Conservation (phyloP, 2,329 filamentous ascomycete genomes). For the Aspergillus sclerotialis region DNA sequence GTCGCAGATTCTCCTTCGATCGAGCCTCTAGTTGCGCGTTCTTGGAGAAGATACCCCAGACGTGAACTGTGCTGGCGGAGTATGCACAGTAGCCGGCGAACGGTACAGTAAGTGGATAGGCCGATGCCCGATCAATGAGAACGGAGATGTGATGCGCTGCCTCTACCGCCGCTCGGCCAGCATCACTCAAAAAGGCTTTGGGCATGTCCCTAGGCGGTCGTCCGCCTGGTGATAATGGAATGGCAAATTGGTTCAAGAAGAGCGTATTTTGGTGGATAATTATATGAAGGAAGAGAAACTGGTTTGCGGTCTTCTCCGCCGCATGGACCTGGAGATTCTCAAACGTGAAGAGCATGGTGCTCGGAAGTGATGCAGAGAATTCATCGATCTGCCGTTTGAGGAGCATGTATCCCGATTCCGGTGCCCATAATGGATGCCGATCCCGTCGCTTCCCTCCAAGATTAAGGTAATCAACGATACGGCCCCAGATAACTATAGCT, state of each 20-base stretch:
- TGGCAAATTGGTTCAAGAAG: conserved; percentile 82
- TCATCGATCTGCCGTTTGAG: conserved; percentile 66
- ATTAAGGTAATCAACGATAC: conserved; percentile 82
- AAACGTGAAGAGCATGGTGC: conserved; percentile 62
- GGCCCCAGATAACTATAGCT: conserved; percentile 80
- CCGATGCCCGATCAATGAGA: conserved; percentile 71
- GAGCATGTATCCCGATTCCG: conserved; percentile 66
- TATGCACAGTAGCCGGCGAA: conserved; percentile 96
- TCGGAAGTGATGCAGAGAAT: conserved; percentile 63
- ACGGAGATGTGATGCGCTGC: conserved; percentile 83
- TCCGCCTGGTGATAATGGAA: conserved; percentile 60
- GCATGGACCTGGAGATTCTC: conserved; percentile 82
- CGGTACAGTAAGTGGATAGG: conserved; percentile 75
- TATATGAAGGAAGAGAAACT: conserved; percentile 89
- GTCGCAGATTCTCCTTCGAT: conserved; percentile 76
- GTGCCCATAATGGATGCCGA: conserved; percentile 69
- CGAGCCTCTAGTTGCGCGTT: conserved; percentile 66
- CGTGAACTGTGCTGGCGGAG: conserved; percentile 87
- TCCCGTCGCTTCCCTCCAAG: conserved; percentile 80
- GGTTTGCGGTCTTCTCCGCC: conserved; percentile 78
- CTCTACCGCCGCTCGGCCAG: conserved; percentile 67
- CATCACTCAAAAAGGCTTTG: conserved; percentile 67
- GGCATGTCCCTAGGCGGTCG: conserved; percentile 64
- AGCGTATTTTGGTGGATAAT: conserved; percentile 82
- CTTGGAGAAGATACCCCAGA: conserved; percentile 83